phyloP scores from a whole-genome alignment of 139 green algal species.

The Chlamydomonas incerta region DNA sequence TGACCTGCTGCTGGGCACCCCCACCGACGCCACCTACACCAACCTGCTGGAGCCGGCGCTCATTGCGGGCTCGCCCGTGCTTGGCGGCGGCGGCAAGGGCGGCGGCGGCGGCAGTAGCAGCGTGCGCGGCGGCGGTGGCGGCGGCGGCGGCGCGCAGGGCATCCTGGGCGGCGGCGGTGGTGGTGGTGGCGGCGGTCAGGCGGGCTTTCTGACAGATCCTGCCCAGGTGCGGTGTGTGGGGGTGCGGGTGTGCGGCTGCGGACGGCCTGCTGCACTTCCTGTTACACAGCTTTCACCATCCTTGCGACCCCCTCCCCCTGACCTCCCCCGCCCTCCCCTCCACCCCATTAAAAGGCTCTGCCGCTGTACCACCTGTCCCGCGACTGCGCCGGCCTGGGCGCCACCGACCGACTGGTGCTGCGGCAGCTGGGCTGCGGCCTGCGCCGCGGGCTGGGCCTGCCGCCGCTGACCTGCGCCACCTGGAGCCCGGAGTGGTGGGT shows the following conservation, averaged over 20 bases:
- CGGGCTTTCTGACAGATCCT: constrained; percentile 1
- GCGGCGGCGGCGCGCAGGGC: not conserved
- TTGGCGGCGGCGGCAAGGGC: not conserved
- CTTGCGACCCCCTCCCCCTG: not conserved
- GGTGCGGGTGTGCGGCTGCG: not conserved
- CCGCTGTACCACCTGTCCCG: constrained; percentile 64
- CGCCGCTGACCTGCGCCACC: constrained; percentile 53
- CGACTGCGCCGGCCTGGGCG: constrained; percentile 57
- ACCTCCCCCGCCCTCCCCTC: not conserved
- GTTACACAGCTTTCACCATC: not conserved
- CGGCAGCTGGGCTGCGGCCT: constrained; percentile 38
- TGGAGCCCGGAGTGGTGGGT: constrained; percentile 39
- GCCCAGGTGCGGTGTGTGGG: not conserved
- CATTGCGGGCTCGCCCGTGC: constrained; percentile 23
- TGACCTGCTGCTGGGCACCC: constrained; percentile 57
- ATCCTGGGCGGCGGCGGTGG: not conserved
- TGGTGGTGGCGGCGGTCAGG: not conserved
- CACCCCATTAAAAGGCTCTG: constrained; percentile 13
- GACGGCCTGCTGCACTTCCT: not conserved
- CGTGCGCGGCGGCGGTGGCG: not conserved
- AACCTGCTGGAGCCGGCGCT: constrained; percentile 72
- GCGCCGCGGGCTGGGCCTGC: constrained; percentile 41
- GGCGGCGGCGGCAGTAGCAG: not conserved
- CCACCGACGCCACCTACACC: constrained; percentile 31
- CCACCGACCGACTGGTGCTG: constrained; percentile 40